A percentile compares a stretch with the other conserved stretches of the same genome.
phyloP scores from a whole-genome alignment of 352 stramenopile species.

The Pythium phragmitis region DNA sequence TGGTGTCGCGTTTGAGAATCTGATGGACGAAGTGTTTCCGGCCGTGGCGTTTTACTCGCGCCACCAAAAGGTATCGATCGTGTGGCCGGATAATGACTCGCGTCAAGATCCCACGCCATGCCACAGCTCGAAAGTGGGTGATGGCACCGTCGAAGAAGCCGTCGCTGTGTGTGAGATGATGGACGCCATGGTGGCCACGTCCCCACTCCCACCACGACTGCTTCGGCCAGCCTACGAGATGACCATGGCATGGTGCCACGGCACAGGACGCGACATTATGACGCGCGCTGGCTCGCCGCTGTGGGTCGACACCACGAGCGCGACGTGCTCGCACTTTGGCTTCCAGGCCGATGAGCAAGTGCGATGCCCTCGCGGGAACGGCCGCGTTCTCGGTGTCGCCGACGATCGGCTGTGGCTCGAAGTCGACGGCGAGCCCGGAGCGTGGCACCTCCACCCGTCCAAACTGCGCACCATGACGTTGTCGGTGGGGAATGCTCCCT shows the following conservation, averaged over 20 bases:
- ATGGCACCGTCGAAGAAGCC: slow-evolving; percentile 45
- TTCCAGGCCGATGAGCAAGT: slow-evolving; percentile 65
- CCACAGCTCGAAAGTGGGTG: background rate
- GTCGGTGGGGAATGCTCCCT: slow-evolving; percentile 1
- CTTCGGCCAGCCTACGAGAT: slow-evolving; percentile 45
- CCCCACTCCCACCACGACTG: slow-evolving; percentile 30
- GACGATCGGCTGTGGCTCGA: slow-evolving; percentile 73
- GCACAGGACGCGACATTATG: slow-evolving; percentile 47
- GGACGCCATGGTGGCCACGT: slow-evolving; percentile 34
- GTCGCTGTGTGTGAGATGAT: slow-evolving; percentile 66
- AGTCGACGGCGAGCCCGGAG: slow-evolving; percentile 69
- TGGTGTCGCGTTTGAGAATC: slow-evolving; percentile 90
- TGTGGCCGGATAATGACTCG: background rate
- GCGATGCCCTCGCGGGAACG: slow-evolving; percentile 71
- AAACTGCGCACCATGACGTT: slow-evolving; percentile 50
- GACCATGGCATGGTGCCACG: slow-evolving; percentile 53
- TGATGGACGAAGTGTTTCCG: slow-evolving; percentile 88
- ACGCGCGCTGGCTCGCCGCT: slow-evolving; percentile 61
- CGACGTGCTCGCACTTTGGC: slow-evolving; percentile 37
- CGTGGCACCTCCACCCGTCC: slow-evolving; percentile 80
- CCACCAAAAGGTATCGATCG: slow-evolving; percentile 77
- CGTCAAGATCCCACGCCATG: background rate
- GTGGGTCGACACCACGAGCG: slow-evolving; percentile 62
- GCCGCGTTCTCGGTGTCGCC: slow-evolving; percentile 60
- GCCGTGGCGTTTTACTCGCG: slow-evolving; percentile 93